These are phyloP conservation scores for Galerina marginata DNA, from an alignment of 768 basidiomycete species.

Conservation along the genomic window DNA sequence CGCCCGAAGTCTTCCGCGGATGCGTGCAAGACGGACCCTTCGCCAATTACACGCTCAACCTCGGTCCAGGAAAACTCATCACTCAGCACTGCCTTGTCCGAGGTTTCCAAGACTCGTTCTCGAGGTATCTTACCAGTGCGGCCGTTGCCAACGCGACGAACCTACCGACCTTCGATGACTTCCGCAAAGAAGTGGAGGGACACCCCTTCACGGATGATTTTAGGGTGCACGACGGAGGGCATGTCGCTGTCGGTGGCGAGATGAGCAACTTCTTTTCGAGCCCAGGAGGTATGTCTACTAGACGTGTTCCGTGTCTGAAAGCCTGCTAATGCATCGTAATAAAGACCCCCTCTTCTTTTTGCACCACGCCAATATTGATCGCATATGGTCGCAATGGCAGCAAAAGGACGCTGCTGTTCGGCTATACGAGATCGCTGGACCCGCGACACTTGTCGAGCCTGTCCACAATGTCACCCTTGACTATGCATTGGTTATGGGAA, in stretches of 20 bases:
- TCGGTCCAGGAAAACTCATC: constrained; percentile 38
- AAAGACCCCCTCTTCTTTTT: constrained; percentile 46
- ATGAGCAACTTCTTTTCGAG: constrained; percentile 41
- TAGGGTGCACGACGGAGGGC: constrained; percentile 41
- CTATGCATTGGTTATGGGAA: constrained; percentile 31
- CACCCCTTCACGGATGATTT: constrained; percentile 27
- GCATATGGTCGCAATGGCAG: constrained; percentile 50
- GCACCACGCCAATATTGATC: constrained; percentile 45
- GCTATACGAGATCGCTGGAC: constrained; percentile 41
- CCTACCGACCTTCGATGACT: constrained; percentile 35
- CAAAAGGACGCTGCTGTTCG: constrained; percentile 25
- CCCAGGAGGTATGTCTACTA: constrained; percentile 35
- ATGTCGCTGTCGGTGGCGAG: constrained; percentile 39
- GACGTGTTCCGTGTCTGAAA: constrained; percentile 7
- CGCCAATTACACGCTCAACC: constrained; percentile 33
- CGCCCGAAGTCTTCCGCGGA: constrained; percentile 20
- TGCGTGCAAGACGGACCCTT: constrained; percentile 41
- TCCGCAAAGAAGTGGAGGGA: constrained; percentile 42
- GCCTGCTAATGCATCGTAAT: background rate
- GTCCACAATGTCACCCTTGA: constrained; percentile 34
- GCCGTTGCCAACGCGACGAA: constrained; percentile 27
- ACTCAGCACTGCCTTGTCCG: constrained; percentile 43
- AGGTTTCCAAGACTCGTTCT: constrained; percentile 29
- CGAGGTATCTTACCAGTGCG: constrained; percentile 21
- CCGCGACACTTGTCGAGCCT: constrained; percentile 19